These are phyloP conservation scores for Cladosporium sp. DNA, from an alignment of 2,329 filamentous ascomycete genomes.

Conservation along the genomic window DNA sequence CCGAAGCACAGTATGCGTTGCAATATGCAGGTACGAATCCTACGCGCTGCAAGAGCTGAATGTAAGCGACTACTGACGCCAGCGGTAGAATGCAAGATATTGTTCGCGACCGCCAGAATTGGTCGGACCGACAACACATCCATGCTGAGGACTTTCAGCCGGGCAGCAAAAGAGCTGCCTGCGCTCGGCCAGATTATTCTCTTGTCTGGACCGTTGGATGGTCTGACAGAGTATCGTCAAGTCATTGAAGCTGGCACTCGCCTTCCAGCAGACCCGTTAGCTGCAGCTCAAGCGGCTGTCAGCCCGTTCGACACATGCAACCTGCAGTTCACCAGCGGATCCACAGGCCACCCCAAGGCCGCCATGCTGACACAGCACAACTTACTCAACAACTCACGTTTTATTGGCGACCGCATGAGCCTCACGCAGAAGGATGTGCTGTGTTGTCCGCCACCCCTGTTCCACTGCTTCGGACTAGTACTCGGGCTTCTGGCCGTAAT, in stretches of 20 bases:
- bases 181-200: constrained; percentile 23
- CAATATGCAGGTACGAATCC: constrained; percentile 56
- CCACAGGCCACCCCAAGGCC: constrained; percentile 66
- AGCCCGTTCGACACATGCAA: constrained; percentile 64
- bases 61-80: no score
- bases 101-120: constrained; percentile 67
- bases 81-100: constrained; percentile 56
- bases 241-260: constrained; percentile 39
- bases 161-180: constrained; percentile 14
- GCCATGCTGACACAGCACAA: constrained; percentile 58
- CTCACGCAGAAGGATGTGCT: constrained; percentile 61
- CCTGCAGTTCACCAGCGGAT: constrained; percentile 69
- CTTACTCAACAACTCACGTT: constrained; percentile 24
- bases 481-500: constrained; percentile 66
- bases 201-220: constrained; percentile 18
- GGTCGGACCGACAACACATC: constrained; percentile 58
- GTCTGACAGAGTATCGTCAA: constrained; percentile 20
- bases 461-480: constrained; percentile 80
- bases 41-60: no score
- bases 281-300: constrained; percentile 49
- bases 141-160: constrained; percentile 41
- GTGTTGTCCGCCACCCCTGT: constrained; percentile 76
- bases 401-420: constrained; percentile 61
- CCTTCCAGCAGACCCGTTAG: constrained; percentile 46
- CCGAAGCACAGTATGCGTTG: constrained; percentile 65